These are phyloP conservation scores for Phytophthora syringae DNA, from an alignment of 352 stramenopile species.

Conservation along the genomic window DNA sequence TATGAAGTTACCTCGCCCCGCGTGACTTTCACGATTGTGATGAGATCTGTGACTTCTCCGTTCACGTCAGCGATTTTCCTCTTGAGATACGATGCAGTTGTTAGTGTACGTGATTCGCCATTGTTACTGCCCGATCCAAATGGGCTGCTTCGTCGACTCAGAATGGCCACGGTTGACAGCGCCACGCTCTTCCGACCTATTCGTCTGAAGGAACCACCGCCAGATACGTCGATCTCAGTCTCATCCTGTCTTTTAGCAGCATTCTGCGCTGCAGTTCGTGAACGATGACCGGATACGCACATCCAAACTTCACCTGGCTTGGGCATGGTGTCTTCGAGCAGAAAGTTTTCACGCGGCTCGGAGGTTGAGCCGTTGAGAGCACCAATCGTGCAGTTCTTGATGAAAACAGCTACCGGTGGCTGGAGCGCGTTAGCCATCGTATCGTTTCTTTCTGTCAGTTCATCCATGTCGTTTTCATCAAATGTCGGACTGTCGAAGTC, in stretches of 20 bases:
- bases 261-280: constrained; percentile 38
- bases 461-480: constrained; percentile 12
- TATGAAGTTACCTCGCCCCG: constrained; percentile 54
- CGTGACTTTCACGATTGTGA: constrained; percentile 79
- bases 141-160: constrained; percentile 43
- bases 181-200: constrained; percentile 30
- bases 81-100: constrained; percentile 46
- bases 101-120: constrained; percentile 36
- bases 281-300: constrained; percentile 64
- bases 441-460: constrained; percentile 18
- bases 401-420: constrained; percentile 44
- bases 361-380: constrained; percentile 48
- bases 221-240: not conserved
- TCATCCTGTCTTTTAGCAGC: constrained; percentile 41
- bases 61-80: constrained; percentile 53
- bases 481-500: constrained; percentile 6
- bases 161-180: constrained; percentile 30
- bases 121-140: constrained; percentile 28
- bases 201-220: constrained; percentile 6
- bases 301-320: constrained; percentile 81
- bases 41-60: constrained; percentile 65
- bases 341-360: constrained; percentile 55
- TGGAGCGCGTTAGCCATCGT: constrained; percentile 15
- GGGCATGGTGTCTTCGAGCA: constrained; percentile 79
- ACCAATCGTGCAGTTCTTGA: constrained; percentile 64